Evolutionary conservation across 257 asterid species (phyloP), one percentile per base, ranked within the genome.

Genomic region (Paulownia fortunei): DNA sequence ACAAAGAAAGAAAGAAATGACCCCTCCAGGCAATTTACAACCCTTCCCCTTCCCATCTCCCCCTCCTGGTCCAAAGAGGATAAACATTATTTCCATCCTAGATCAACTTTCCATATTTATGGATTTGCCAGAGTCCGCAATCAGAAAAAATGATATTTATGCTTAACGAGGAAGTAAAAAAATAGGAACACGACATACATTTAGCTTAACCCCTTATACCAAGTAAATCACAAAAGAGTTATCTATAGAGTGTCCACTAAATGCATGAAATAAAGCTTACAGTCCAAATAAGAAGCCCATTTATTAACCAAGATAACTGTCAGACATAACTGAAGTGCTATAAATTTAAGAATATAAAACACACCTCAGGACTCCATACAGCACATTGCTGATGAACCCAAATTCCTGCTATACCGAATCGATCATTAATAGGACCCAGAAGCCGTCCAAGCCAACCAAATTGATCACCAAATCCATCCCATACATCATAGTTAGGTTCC

Each of bases 331-430:
- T 46, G 37, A 76, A 76, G 49, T 46, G 72, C 66, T 32, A 26
- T 37, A 69, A 32, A 72, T 21, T 54, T 36, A 37, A 23, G 78
- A 65, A 60, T 7, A 69, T 42, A n/a, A 39, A 76, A 23, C 86
- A 85, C 82, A 96, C 99, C 97, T 96, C 99, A 10, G 99, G 99
- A 86, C 99, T 96, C 99, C 99, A 96, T 23, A 96, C 99, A 77
- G 99, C 99, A 90, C 99, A 96, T 68, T 90, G 98, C 82, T 96
- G 99, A 85, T 96, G 99, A 77, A 96, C 98, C 98, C 98, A 96
- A 80, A 96, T 92, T 72, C 98, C 95, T 34, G 99, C 99, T 79
- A 96, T 93, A 54, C 99, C 99, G 76, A 86, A 90, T 16, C 97
- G 95, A 80, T 96, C 98, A 79, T 93, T 93, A 60, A 96, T 90